A percentile compares a stretch with the other conserved stretches of the same genome.
Conservation (phyloP, 73 alveolate genomes). For the Paramecium sonneborni region DNA sequence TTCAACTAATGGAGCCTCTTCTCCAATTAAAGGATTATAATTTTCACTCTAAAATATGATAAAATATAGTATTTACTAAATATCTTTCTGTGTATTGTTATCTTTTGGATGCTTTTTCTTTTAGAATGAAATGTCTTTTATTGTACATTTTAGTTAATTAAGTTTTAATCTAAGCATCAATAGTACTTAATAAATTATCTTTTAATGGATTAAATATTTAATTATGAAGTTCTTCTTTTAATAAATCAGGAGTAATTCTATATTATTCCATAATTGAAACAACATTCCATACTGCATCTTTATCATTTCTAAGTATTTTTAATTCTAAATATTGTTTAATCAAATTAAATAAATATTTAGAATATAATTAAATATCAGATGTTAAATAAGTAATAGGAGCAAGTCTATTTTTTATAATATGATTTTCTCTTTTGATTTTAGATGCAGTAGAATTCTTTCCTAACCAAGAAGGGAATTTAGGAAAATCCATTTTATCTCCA, state of each 20-base stretch:
- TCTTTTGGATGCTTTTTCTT: slow-evolving; percentile 29
- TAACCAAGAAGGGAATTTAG: slow-evolving; percentile 94
- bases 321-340: slow-evolving; percentile 70
- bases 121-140: background rate
- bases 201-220: slow-evolving; percentile 66
- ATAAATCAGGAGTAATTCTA: slow-evolving; percentile 76
- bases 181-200: background rate
- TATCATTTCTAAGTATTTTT: slow-evolving; percentile 58
- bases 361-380: slow-evolving; percentile 64
- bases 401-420: slow-evolving; percentile 80
- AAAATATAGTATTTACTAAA: background rate
- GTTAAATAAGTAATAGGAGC: slow-evolving; percentile 71
- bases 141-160: slow-evolving; percentile 66
- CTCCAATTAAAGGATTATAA: slow-evolving; percentile 48
- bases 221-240: slow-evolving; percentile 86
- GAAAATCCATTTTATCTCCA: slow-evolving; percentile 72
- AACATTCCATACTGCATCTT: slow-evolving; percentile 67
- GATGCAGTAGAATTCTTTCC: slow-evolving; percentile 85
- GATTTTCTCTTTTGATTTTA: slow-evolving; percentile 78
- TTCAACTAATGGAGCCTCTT: slow-evolving; percentile 51
- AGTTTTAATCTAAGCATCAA: slow-evolving; percentile 52
- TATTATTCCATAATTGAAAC: slow-evolving; percentile 74
- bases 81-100: background rate
- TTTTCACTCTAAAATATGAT: slow-evolving; percentile 19
- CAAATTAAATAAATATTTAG: slow-evolving; percentile 63